Conservation (phyloP, 2,329 filamentous ascomycete genomes). For the Cercospora sojina region DNA sequence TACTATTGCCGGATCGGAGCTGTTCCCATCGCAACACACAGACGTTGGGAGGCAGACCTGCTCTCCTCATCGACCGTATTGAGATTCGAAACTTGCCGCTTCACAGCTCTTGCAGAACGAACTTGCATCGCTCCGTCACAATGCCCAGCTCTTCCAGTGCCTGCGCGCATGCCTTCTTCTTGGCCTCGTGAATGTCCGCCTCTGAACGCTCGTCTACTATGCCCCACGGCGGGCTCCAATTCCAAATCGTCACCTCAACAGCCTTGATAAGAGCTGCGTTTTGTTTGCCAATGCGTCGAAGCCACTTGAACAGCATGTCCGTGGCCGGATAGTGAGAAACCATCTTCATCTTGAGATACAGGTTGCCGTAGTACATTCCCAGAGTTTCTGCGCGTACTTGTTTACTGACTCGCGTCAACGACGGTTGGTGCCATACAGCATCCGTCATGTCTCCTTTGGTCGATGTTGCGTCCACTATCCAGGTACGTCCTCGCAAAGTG, state of each 20-base stretch:
- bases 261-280: not conserved
- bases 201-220: not conserved
- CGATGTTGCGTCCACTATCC: not conserved
- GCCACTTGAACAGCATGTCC: not conserved
- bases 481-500: not conserved
- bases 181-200: not conserved
- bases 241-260: not conserved
- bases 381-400: not conserved
- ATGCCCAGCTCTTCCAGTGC: not conserved
- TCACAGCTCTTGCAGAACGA: too few species aligned
- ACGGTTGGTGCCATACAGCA: not conserved
- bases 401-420: not conserved
- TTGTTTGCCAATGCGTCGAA: not conserved
- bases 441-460: too few species aligned
- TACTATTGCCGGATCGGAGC: too few species aligned
- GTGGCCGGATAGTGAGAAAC: not conserved
- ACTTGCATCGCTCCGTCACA: not conserved
- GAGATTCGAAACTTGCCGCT: too few species aligned
- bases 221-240: too few species aligned
- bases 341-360: too few species aligned
- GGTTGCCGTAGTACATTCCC: not conserved
- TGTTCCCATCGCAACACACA: too few species aligned
- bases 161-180: not conserved
- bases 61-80: too few species aligned
- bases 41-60: too few species aligned